Conservation (phyloP, 2,329 filamentous ascomycete species). For the Microascus cirrosus region DNA sequence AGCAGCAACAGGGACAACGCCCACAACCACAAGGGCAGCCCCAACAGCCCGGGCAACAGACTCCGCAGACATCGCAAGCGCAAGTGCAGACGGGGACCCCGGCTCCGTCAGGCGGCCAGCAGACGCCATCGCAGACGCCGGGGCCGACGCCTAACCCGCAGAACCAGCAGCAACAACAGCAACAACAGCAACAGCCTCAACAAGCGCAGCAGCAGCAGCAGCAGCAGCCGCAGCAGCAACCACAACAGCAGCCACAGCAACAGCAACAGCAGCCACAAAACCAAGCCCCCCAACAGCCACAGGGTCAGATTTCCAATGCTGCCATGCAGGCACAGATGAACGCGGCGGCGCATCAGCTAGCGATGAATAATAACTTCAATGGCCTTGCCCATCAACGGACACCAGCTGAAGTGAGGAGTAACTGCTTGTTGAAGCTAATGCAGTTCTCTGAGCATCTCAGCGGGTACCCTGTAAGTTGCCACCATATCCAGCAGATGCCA, state of each 20-base stretch:
- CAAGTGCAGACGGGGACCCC: constrained; percentile 30
- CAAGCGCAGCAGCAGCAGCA: constrained; percentile 24
- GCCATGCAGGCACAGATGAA: constrained; percentile 18
- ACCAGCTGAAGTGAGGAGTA: constrained; percentile 39
- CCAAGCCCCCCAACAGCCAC: constrained; percentile 18
- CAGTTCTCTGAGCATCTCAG: constrained; percentile 54
- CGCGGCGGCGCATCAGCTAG: constrained; percentile 18
- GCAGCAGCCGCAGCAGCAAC: constrained; percentile 20
- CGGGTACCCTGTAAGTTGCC: constrained; percentile 36
- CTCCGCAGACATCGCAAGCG: constrained; percentile 34
- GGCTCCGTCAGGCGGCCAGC: constrained; percentile 27
- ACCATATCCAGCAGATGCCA: neutral
- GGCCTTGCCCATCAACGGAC: constrained; percentile 32
- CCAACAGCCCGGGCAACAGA: constrained; percentile 28
- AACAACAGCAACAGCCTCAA: constrained; percentile 21
- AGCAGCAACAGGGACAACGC: constrained; percentile 8
- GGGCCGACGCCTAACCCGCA: constrained; percentile 23
- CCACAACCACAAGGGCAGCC: constrained; percentile 9
- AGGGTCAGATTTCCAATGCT: constrained; percentile 16
- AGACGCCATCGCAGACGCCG: constrained; percentile 34
- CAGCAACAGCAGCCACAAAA: constrained; percentile 24
- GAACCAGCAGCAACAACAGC: constrained; percentile 23
- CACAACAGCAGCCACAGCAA: constrained; percentile 20
- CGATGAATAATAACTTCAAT: constrained; percentile 10
- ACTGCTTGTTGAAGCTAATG: constrained; percentile 48